Base-by-base conservation (phyloP, 805 yeast genomes). In the Myxozyma monticola region DNA sequence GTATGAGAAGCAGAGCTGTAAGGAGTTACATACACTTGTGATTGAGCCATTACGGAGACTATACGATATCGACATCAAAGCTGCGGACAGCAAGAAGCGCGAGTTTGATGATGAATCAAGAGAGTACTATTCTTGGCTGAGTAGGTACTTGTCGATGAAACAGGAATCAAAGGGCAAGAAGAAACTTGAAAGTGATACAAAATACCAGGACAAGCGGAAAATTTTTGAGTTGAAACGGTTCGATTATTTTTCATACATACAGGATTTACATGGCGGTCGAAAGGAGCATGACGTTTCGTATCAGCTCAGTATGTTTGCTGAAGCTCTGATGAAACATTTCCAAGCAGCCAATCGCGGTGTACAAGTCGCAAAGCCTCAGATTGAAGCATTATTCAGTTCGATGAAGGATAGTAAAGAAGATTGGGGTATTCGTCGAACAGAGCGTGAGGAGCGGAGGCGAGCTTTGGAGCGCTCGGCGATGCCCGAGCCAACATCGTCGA, bases 21-120 rank as follows among this genome's bases (percentile, higher is more conserved):
- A 54, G 29, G 71, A 71, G 29, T 55, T 72, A 37, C 62, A 64
- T 14, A 45, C 49, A 21, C 60, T 60, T 37, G 64, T 73, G 10
- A 62, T 72, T 22, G 71, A 68, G 43, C 76, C 76, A 4, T 51
- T 72, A 45, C 62, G 67, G 39, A 57, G 60, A 46, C 57, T 71
- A 21, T 73, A 73, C 58, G 76, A 73, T 24, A 60, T 51, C 41
- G 77, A 73, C 28, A 67, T 73, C 54, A 73, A 73, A 57, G 42
- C 64, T 14, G 69, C 69, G 37, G 76, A 72, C 28, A 44, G 55
- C 22, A 64, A 69, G 37, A 72, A 72, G 45, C 65, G 71, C 29
- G 76, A 73, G 38, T 73, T 73, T 59, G 76, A 73, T 45, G 77
- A 73, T 40, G 73, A 71, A 43, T 68, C 73, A 15, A 60, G 65